Percentiles rank a stretch among this genome's conserved stretches.
phyloP scores from a whole-genome alignment of 345 rosid genomes.

The Erodium maritimum region DNA sequence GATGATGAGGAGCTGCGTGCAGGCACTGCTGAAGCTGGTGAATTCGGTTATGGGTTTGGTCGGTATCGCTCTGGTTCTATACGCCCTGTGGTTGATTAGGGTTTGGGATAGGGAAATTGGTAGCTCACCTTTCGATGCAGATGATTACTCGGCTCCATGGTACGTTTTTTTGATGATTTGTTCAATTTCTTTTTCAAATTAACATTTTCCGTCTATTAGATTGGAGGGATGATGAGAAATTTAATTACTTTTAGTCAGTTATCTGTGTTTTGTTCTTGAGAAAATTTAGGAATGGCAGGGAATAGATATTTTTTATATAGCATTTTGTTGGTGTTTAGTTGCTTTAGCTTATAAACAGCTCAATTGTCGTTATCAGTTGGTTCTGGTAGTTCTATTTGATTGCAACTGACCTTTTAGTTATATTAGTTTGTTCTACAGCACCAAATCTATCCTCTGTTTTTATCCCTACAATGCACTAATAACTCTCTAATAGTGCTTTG shows the following conservation, averaged over 20 bases:
- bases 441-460: not conserved
- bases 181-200: not conserved
- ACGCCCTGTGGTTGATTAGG: conserved; percentile 61
- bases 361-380: not conserved
- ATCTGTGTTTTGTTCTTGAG: not conserved
- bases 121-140: conserved; percentile 31
- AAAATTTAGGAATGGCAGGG: not conserved
- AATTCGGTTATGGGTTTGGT: conserved; percentile 73
- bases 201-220: not conserved
- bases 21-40: conserved; percentile 61
- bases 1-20: conserved; percentile 52
- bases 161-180: conserved; percentile 10
- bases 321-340: too few species aligned
- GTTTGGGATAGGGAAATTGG: conserved; percentile 61
- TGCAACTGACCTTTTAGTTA: too few species aligned
- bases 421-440: too few species aligned
- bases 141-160: conserved; percentile 54
- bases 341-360: too few species aligned
- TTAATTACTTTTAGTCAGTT: too few species aligned
- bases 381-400: not conserved
- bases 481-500: not conserved
- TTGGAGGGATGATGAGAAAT: not conserved
- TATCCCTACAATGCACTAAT: not conserved
- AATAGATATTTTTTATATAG: not conserved
- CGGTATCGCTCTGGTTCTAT: conserved; percentile 66